These are phyloP conservation scores for Lotus japonicus DNA, from an alignment of 306 rosid genomes.

Conservation along the genomic window DNA sequence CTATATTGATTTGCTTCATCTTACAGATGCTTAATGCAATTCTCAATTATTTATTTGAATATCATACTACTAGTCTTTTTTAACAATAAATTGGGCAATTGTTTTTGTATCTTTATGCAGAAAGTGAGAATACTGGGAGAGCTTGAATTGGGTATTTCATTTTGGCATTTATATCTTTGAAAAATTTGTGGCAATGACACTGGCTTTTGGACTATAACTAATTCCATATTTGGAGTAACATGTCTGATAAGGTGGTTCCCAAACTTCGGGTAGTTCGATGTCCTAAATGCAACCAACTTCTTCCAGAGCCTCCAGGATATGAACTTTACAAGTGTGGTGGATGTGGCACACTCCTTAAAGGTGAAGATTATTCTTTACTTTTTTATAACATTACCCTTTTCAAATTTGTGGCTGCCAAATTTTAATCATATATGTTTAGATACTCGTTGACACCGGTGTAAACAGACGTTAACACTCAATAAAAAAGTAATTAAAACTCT, in stretches of 20 bases:
- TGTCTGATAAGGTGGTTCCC: slow-evolving; percentile 45
- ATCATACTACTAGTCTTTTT: background rate
- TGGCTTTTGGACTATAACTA: slow-evolving; percentile 16
- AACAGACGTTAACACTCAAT: too few relatives aligned
- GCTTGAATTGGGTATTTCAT: background rate
- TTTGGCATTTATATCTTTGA: slow-evolving; percentile 5
- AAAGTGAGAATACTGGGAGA: slow-evolving; percentile 3
- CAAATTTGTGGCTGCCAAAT: too few relatives aligned
- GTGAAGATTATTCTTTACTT: slow-evolving; percentile 30
- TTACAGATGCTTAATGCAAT: background rate
- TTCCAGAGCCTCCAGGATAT: slow-evolving; percentile 50
- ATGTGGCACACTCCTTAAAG: slow-evolving; percentile 68
- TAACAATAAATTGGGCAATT: background rate
- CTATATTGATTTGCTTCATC: background rate
- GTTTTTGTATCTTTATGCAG: slow-evolving; percentile 23
- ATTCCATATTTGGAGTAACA: slow-evolving; percentile 19
- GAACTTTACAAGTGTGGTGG: slow-evolving; percentile 78
- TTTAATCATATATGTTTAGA: too few relatives aligned
- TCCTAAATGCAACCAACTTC: slow-evolving; percentile 65
- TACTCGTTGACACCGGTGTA: too few relatives aligned
- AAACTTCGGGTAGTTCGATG: slow-evolving; percentile 65
- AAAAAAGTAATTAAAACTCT: too few relatives aligned
- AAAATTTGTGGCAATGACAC: slow-evolving; percentile 11
- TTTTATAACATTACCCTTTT: background rate
- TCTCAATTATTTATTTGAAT: background rate